Conservation (phyloP, 2,329 filamentous ascomycete species). For the Harringtonia lauricola region DNA sequence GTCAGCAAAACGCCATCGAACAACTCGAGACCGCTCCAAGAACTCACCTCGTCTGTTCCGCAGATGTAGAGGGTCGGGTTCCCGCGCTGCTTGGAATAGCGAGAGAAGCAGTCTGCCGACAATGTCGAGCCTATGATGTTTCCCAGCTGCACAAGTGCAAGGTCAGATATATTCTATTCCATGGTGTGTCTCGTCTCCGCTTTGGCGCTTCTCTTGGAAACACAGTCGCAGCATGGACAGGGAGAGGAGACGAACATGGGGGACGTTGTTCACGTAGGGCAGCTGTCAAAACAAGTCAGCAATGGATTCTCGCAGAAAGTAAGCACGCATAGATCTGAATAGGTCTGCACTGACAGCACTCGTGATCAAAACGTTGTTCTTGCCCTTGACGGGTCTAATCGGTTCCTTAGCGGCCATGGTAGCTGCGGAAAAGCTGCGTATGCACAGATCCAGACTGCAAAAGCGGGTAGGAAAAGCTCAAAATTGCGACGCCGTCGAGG, state of each 20-base stretch:
- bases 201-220: too few species aligned
- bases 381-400: slow-evolving; percentile 56
- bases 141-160: slow-evolving; percentile 37
- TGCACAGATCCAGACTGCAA: background rate
- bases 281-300: slow-evolving; percentile 6
- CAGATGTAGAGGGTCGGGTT: slow-evolving; percentile 77
- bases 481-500: background rate
- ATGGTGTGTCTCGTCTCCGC: background rate
- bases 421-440: background rate
- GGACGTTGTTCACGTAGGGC: slow-evolving; percentile 47
- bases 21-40: background rate
- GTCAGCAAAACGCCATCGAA: slow-evolving; percentile 30
- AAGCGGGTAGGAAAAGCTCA: slow-evolving; percentile 8
- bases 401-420: slow-evolving; percentile 14
- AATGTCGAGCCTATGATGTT: slow-evolving; percentile 82
- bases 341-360: slow-evolving; percentile 71
- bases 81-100: slow-evolving; percentile 70
- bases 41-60: slow-evolving; percentile 33
- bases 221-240: background rate
- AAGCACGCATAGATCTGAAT: slow-evolving; percentile 38
- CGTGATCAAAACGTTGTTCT: slow-evolving; percentile 81
- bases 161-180: background rate
- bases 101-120: slow-evolving; percentile 76
- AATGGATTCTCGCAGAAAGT: background rate
- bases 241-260: slow-evolving; percentile 37